A percentile compares a stretch with the other conserved stretches of the same genome.
phyloP scores from a whole-genome alignment of 108 stramenopile species.

The Fistulifera pelliculosa region DNA sequence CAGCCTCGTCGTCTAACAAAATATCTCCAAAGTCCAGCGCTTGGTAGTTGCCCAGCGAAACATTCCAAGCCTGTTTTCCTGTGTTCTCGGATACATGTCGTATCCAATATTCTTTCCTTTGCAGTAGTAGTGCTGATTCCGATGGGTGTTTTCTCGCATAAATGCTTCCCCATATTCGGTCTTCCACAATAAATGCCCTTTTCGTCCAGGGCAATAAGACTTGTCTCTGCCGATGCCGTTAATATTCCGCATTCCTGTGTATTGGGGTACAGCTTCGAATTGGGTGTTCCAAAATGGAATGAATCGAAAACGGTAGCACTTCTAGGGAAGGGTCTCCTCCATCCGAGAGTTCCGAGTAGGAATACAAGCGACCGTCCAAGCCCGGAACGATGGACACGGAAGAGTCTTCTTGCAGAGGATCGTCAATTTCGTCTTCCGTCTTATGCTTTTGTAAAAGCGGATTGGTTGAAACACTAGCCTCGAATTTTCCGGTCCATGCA shows the following conservation, averaged over 20 bases:
- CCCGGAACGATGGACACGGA: conserved; percentile 43
- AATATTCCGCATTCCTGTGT: conserved; percentile 54
- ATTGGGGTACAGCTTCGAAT: not conserved
- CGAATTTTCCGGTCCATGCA: conserved; percentile 25
- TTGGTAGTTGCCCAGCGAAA: conserved; percentile 52
- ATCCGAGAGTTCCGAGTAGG: conserved; percentile 2
- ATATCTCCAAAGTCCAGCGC: conserved; percentile 54
- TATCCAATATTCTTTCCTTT: conserved; percentile 67
- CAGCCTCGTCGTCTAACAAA: conserved; percentile 10
- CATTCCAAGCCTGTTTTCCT: conserved; percentile 70
- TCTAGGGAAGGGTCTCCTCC: not conserved
- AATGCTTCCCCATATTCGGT: not conserved
- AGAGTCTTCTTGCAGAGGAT: not conserved
- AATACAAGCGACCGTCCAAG: conserved; percentile 64
- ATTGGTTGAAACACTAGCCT: conserved; percentile 26
- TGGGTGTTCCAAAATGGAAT: conserved; percentile 7
- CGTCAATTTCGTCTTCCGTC: conserved; percentile 7
- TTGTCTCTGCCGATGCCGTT: conserved; percentile 61
- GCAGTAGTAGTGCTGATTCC: conserved; percentile 45
- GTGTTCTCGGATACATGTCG: conserved; percentile 52
- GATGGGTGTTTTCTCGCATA: conserved; percentile 18
- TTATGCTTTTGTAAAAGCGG: conserved; percentile 19
- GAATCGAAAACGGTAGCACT: conserved; percentile 8
- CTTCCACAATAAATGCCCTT: conserved; percentile 47
- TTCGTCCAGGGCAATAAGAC: conserved; percentile 54